Evolutionary conservation across 2,329 filamentous ascomycete genomes (phyloP).

Genomic region (Scedosporium apiospermum): DNA sequence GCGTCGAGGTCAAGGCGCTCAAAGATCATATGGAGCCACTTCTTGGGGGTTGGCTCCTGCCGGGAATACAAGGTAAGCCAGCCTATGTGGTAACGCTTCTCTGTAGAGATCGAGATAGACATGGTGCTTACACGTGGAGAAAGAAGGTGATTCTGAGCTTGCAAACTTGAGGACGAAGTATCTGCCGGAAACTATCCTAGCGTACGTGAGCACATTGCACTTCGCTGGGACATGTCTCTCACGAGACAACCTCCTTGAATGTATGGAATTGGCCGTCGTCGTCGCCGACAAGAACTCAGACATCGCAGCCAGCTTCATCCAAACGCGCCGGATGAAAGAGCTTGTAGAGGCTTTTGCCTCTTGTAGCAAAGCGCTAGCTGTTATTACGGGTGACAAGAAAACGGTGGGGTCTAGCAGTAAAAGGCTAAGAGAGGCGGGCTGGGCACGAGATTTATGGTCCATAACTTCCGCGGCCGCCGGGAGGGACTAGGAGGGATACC

Average conservation of each 20-base stretch:
- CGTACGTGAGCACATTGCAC: conserved; percentile 73
- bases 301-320: conserved; percentile 54
- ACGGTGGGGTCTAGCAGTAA: conserved; percentile 37
- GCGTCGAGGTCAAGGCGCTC: conserved; percentile 41
- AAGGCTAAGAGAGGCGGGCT: conserved; percentile 52
- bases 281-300: conserved; percentile 64
- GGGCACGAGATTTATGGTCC: conserved; percentile 54
- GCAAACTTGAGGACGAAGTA: conserved; percentile 62
- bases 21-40: conserved; percentile 50
- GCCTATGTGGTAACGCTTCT: neutral
- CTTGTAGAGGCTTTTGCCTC: conserved; percentile 67
- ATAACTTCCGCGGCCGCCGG: conserved; percentile 29
- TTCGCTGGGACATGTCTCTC: conserved; percentile 66
- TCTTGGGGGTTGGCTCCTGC: conserved; percentile 55
- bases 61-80: conserved; percentile 43
- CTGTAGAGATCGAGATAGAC: neutral
- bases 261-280: conserved; percentile 73
- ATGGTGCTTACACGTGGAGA: conserved; percentile 10
- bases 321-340: conserved; percentile 61
- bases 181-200: conserved; percentile 76
- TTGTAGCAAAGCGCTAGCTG: conserved; percentile 62
- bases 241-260: conserved; percentile 68
- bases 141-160: conserved; percentile 53
- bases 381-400: conserved; percentile 46
- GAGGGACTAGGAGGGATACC: neutral